Percentiles rank a stretch among this genome's conserved stretches.
These are phyloP conservation scores for Casuarina cunninghamiana DNA, from an alignment of 306 rosid species.

Conservation along the genomic window DNA sequence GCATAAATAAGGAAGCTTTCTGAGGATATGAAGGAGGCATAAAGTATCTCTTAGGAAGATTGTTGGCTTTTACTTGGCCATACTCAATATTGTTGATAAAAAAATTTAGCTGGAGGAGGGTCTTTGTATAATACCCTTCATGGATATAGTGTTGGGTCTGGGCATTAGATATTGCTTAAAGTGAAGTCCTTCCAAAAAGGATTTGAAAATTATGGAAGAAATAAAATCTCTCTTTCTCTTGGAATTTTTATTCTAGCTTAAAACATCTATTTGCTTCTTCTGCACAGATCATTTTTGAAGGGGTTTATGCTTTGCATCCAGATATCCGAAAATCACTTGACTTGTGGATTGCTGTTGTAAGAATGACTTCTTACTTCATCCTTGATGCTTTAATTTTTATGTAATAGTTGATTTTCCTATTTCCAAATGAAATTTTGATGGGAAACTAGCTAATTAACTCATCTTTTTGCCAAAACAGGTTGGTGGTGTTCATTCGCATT, in stretches of 20 bases:
- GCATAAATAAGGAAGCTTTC: neutral
- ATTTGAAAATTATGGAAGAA: slow-evolving; percentile 4
- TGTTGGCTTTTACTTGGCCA: neutral
- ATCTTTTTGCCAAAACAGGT: slow-evolving; percentile 56
- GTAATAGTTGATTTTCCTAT: neutral
- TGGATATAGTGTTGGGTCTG: neutral
- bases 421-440: slow-evolving; percentile 4
- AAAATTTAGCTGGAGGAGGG: neutral
- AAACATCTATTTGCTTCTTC: slow-evolving; percentile 25
- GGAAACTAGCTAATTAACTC: slow-evolving; percentile 5
- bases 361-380: slow-evolving; percentile 38
- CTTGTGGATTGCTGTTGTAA: slow-evolving; percentile 96
- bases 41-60: neutral
- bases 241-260: slow-evolving; percentile 12
- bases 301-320: slow-evolving; percentile 98
- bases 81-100: neutral
- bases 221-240: slow-evolving; percentile 15
- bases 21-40: neutral
- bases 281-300: slow-evolving; percentile 92
- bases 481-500: slow-evolving; percentile 99
- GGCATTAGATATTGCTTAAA: neutral
- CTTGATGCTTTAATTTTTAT: slow-evolving; percentile 8
- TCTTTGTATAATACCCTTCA: neutral
- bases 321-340: slow-evolving; percentile 88
- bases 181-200: neutral